Conservation (phyloP, 768 basidiomycete species). For the Lactarius trivialis region DNA sequence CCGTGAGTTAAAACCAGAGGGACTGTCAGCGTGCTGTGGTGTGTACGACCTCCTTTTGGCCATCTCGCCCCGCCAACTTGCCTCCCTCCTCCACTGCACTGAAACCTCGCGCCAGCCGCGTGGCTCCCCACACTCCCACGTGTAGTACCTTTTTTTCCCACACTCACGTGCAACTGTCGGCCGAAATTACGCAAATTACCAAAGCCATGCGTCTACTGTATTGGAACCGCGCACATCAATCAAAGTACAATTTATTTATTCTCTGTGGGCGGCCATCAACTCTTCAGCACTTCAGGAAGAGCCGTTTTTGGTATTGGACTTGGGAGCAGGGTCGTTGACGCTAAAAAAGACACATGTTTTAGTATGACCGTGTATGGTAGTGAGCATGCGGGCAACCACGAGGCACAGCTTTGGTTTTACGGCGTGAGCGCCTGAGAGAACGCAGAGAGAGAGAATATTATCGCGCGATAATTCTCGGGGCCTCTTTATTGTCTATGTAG, state of each 20-base stretch:
- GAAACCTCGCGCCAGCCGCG: constrained; percentile 13
- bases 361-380: constrained; percentile 8
- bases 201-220: background rate
- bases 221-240: background rate
- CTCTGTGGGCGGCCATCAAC: background rate
- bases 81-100: background rate
- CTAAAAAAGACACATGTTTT: constrained; percentile 9
- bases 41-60: background rate
- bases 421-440: constrained; percentile 7
- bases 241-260: background rate
- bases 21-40: background rate
- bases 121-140: background rate
- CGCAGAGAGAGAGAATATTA: background rate
- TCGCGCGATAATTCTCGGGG: background rate
- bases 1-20: background rate
- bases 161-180: background rate
- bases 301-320: background rate
- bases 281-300: background rate
- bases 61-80: background rate
- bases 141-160: constrained; percentile 12
- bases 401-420: background rate
- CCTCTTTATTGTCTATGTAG: background rate
- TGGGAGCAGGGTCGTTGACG: constrained; percentile 4
- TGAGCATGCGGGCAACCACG: constrained; percentile 15
- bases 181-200: background rate